phyloP scores from a whole-genome alignment of 78 protist species.

The slime mould (Dictyostelium discoideum) region DNA sequence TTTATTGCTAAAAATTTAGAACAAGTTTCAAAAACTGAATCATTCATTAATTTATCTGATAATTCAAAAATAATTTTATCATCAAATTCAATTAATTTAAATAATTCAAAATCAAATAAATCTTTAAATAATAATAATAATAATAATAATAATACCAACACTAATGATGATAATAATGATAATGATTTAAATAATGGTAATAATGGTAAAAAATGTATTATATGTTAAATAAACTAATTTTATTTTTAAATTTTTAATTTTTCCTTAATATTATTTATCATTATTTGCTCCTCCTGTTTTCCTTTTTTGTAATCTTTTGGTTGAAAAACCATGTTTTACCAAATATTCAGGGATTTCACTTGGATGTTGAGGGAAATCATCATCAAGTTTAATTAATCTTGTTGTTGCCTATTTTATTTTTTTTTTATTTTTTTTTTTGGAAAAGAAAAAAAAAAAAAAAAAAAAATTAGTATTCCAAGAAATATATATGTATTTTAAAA shows the following conservation, averaged over 20 bases:
- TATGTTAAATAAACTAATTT: not conserved
- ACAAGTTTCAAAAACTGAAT: constrained; percentile 27
- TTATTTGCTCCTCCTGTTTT: not conserved
- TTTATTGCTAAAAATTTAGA: constrained; percentile 45
- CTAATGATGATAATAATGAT: not conserved
- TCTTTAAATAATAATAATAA: not conserved
- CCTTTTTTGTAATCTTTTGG: not conserved
- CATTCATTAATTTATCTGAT: constrained; percentile 7
- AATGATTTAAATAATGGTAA: not conserved
- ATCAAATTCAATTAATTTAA: constrained; percentile 7
- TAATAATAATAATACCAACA: too few relatives aligned
- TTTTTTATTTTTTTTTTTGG: too few relatives aligned
- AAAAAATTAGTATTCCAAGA: not conserved
- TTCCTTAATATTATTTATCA: not conserved
- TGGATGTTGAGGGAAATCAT: constrained; percentile 25
- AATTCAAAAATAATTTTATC: not conserved
- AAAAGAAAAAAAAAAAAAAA: not conserved
- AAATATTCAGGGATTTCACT: not conserved
- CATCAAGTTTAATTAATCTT: constrained; percentile 16
- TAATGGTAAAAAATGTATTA: not conserved
- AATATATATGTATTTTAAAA: too few relatives aligned
- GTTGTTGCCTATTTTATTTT: not conserved
- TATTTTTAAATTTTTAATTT: too few relatives aligned
- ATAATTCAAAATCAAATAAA: not conserved
- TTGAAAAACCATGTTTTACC: not conserved